Evolutionary conservation across 2,329 filamentous ascomycete species (phyloP).

Genomic region (Fusarium lyarnte): DNA sequence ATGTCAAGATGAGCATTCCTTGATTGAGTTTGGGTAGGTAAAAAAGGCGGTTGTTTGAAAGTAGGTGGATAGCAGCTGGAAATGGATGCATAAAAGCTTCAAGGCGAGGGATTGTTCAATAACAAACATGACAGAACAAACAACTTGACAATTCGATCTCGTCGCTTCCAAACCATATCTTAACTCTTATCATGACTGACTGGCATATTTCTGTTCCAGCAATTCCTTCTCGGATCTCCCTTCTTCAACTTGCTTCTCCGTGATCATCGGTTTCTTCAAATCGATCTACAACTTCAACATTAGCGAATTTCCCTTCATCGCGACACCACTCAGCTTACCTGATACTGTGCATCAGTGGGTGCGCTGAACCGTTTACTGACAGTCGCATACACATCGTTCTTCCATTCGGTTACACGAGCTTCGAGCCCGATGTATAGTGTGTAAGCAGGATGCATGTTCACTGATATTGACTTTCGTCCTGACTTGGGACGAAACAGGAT

Average conservation of each 20-base stretch:
- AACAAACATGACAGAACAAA: neutral
- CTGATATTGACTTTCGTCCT: neutral
- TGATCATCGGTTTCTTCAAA: slow-evolving; percentile 1
- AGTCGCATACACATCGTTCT: neutral
- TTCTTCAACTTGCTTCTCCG: slow-evolving; percentile 13
- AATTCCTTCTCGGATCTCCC: neutral
- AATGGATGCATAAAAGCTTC: neutral
- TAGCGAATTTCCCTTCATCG: neutral
- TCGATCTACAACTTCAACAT: neutral
- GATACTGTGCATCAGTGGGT: neutral
- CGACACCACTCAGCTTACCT: neutral
- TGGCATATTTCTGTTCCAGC: neutral
- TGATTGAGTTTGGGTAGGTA: neutral
- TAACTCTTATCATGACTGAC: neutral
- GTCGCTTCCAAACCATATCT: accelerated
- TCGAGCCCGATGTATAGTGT: slow-evolving; percentile 18
- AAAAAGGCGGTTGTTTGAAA: accelerated
- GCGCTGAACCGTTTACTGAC: neutral
- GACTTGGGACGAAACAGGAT: neutral
- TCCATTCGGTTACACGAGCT: slow-evolving; percentile 4
- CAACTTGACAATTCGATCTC: neutral
- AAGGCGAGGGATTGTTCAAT: neutral
- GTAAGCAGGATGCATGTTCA: slow-evolving; percentile 24
- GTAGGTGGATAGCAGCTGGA: neutral
- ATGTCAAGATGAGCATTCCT: slow-evolving; percentile 13